Conservation (phyloP, 2,329 filamentous ascomycete genomes). For the Talaromyces piceae region DNA sequence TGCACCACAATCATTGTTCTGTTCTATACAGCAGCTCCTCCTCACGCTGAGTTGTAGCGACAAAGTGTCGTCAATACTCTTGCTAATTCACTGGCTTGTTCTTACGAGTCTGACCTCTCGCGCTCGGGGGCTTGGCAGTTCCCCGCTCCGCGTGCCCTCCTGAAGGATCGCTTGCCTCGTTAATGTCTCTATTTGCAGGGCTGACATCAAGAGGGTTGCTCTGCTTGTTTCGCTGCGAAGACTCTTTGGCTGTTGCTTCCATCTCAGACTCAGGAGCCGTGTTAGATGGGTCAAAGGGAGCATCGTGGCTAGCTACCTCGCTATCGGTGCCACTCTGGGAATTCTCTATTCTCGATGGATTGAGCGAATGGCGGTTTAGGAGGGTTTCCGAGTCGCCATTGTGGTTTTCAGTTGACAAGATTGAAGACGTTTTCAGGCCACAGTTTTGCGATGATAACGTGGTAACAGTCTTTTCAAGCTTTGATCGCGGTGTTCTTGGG, state of each 20-base stretch:
- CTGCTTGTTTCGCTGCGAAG: slow-evolving; percentile 30
- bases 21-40: too few relatives aligned
- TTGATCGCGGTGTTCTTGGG: too few relatives aligned
- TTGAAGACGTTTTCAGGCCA: slow-evolving; percentile 4
- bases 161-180: slow-evolving; percentile 38
- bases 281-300: slow-evolving; percentile 62
- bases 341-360: slow-evolving; percentile 59
- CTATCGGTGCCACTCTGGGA: slow-evolving; percentile 60
- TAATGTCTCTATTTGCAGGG: slow-evolving; percentile 54
- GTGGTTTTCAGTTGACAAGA: slow-evolving; percentile 4
- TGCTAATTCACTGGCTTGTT: slow-evolving; percentile 15
- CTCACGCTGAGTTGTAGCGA: too few relatives aligned
- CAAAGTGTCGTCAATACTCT: too few relatives aligned
- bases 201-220: slow-evolving; percentile 52
- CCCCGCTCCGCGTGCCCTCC: slow-evolving; percentile 40
- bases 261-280: slow-evolving; percentile 58
- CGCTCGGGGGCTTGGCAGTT: slow-evolving; percentile 32
- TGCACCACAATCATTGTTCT: too few relatives aligned
- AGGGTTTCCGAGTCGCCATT: slow-evolving; percentile 5
- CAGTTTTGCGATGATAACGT: neutral
- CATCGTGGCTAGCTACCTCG: slow-evolving; percentile 49
- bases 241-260: slow-evolving; percentile 28
- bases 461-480: neutral
- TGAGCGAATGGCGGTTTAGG: slow-evolving; percentile 53
- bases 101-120: slow-evolving; percentile 30